A percentile compares a stretch with the other conserved stretches of the same genome.
Evolutionary conservation across 148 eudicot species (phyloP).

Genomic region (Mesembryanthemum crystallinum): DNA sequence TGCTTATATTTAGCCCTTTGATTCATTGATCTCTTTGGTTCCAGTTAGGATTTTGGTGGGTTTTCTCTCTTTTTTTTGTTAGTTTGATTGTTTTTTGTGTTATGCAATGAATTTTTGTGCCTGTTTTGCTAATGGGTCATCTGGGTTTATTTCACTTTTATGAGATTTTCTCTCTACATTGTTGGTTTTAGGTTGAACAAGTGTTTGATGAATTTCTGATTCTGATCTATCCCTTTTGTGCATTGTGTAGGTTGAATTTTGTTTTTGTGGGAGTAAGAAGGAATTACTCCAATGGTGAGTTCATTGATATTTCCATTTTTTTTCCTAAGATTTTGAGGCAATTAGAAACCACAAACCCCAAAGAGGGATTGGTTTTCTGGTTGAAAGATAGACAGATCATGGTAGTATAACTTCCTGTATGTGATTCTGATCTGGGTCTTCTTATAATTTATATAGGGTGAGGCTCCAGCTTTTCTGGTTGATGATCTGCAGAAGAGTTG

Average conservation of each 20-base stretch:
- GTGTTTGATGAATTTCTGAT: background rate
- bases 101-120: background rate
- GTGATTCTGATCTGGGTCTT: slow-evolving; percentile 15
- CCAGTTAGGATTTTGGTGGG: slow-evolving; percentile 15
- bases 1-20: slow-evolving; percentile 11
- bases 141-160: slow-evolving; percentile 2
- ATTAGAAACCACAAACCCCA: background rate
- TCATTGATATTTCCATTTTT: background rate
- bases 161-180: background rate
- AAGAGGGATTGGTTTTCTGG: background rate
- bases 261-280: slow-evolving; percentile 8
- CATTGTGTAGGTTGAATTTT: slow-evolving; percentile 24
- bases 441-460: slow-evolving; percentile 42
- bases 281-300: slow-evolving; percentile 25
- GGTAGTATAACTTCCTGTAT: background rate
- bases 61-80: background rate
- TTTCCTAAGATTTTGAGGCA: background rate
- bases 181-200: background rate
- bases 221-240: slow-evolving; percentile 16
- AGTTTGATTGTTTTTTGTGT: background rate
- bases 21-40: slow-evolving; percentile 17
- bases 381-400: background rate
- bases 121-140: background rate
- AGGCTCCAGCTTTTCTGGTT: slow-evolving; percentile 73
- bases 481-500: slow-evolving; percentile 48